These are phyloP conservation scores for Ophiosphaerella herpotricha DNA, from an alignment of 2,329 filamentous ascomycete genomes.

Conservation along the genomic window DNA sequence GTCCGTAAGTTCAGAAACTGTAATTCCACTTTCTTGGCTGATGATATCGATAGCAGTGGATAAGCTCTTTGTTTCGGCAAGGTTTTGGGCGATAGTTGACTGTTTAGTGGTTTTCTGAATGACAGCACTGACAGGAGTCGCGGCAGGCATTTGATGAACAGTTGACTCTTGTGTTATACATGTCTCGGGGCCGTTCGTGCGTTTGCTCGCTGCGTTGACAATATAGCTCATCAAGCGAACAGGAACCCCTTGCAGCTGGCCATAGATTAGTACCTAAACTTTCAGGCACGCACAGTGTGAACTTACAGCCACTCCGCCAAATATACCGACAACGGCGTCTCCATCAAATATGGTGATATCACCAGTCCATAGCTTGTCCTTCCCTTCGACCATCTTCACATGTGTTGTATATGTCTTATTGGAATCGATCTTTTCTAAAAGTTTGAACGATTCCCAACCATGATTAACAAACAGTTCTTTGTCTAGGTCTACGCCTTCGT, in stretches of 20 bases:
- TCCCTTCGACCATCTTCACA: constrained; percentile 8
- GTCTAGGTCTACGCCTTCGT: constrained; percentile 14
- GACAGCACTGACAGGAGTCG: background rate
- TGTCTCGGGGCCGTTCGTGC: background rate
- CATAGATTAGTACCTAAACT: background rate
- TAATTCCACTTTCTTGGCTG: constrained; percentile 34
- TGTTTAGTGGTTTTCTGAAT: background rate
- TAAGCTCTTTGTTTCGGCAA: background rate
- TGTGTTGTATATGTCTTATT: constrained; percentile 15
- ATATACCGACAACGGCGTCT: constrained; percentile 10
- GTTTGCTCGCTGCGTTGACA: background rate
- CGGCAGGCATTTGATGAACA: background rate
- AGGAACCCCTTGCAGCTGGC: constrained; percentile 1
- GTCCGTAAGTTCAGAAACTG: constrained; percentile 26
- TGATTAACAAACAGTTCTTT: constrained; percentile 23
- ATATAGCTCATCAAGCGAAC: background rate
- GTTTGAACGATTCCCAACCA: constrained; percentile 21
- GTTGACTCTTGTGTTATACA: constrained; percentile 6
- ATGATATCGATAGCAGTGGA: constrained; percentile 22
- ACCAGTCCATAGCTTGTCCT: constrained; percentile 14
- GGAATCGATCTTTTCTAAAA: constrained; percentile 10
- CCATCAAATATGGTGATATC: constrained; percentile 16
- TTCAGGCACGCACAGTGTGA: background rate
- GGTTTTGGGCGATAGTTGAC: background rate
- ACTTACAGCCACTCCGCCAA: constrained; percentile 6